Percentiles rank a stretch among this genome's conserved stretches.
Conservation (phyloP, 495 filamentous ascomycete genomes). For the Immersiella caudata region DNA sequence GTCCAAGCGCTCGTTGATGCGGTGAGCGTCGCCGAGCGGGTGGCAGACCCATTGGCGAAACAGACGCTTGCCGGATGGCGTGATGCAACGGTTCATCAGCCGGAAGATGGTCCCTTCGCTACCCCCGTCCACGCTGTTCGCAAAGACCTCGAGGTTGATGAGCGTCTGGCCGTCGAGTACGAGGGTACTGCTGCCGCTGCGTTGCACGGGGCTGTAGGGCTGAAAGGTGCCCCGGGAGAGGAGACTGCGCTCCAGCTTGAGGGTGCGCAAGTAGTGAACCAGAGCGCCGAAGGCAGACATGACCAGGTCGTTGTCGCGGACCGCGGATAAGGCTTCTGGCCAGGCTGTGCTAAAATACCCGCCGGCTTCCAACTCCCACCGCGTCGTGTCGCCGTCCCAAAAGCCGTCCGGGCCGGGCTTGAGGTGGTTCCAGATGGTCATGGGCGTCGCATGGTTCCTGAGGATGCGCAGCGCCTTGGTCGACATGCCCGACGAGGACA, state of each 20-base stretch:
- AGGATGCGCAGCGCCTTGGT: conserved; percentile 87
- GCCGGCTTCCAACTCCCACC: conserved; percentile 78
- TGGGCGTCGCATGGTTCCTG: conserved; percentile 92
- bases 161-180: conserved; percentile 95
- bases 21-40: conserved; percentile 78
- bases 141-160: conserved; percentile 96
- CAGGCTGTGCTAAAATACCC: conserved; percentile 65
- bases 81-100: conserved; percentile 91
- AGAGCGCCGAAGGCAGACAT: conserved; percentile 95
- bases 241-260: conserved; percentile 87
- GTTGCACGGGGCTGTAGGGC: conserved; percentile 92
- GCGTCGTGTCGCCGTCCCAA: conserved; percentile 79
- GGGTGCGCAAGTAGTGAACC: conserved; percentile 78
- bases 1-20: conserved; percentile 94
- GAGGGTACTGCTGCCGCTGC: conserved; percentile 85
- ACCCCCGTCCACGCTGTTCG: conserved; percentile 91
- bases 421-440: conserved; percentile 92
- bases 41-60: conserved; percentile 99
- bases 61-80: conserved; percentile 95
- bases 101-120: conserved; percentile 84
- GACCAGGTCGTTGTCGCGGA: conserved; percentile 75
- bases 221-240: conserved; percentile 89
- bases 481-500: conserved; percentile 63
- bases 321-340: conserved; percentile 48
- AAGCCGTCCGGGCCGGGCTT: conserved; percentile 83